A percentile compares a stretch with the other conserved stretches of the same genome.
Evolutionary conservation across 352 stramenopile species (phyloP).

Genomic region (Phytophthora constricta): DNA sequence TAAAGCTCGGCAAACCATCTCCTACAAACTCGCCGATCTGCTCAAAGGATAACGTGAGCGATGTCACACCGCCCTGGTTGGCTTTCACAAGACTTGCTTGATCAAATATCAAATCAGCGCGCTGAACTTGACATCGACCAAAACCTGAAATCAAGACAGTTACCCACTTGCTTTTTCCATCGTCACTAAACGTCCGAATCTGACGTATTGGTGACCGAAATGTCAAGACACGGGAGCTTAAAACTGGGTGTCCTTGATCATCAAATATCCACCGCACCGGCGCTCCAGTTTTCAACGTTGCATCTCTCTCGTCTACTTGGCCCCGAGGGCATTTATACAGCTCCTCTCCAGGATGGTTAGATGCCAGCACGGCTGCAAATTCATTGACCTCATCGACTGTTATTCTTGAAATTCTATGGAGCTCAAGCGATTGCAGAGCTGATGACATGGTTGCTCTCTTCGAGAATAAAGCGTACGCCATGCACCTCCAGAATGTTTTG

Average conservation of each 20-base stretch:
- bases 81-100: background rate
- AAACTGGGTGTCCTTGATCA: background rate
- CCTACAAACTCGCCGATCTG: background rate
- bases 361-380: background rate
- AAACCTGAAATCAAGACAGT: background rate
- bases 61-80: background rate
- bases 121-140: slow-evolving; percentile 2
- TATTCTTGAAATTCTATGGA: background rate
- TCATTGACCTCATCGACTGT: background rate
- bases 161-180: background rate
- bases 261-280: background rate
- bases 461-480: slow-evolving; percentile 7
- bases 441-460: background rate
- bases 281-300: background rate
- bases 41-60: background rate
- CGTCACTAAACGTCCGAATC: slow-evolving; percentile 8
- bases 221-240: background rate
- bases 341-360: background rate
- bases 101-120: background rate
- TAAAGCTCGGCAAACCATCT: background rate
- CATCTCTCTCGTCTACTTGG: background rate
- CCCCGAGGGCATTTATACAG: background rate
- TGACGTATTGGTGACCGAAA: background rate
- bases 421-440: background rate
- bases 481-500: slow-evolving; percentile 5